Evolutionary conservation across 768 basidiomycete species (phyloP), one percentile per base, ranked within the genome.

Genomic region (Boletus edulis): DNA sequence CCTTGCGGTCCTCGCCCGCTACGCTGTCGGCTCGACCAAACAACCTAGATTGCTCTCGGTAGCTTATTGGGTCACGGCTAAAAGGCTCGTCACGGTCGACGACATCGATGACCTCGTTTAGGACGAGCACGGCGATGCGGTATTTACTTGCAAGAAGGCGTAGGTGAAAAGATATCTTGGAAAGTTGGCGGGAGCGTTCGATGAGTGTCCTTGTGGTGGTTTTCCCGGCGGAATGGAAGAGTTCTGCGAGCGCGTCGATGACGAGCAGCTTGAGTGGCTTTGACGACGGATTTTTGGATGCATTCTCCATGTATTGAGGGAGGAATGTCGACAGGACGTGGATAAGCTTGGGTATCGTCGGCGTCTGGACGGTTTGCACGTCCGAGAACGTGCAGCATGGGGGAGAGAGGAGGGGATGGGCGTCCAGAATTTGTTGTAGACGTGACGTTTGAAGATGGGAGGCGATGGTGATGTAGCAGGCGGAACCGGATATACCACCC

Each of bases 91-190:
- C 63, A 12, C 69, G 72, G 37, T 82, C 71, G 56, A 92, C 86
- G n/a, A 82, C 84, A 66, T 95, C 93, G 15, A 83, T 78, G 6
- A 95, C 94, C 70, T 95, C 92, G 72, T 98, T 98, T 49, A 98
- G 73, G 46, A 97, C 84, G 22, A 98, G 71, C 20, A 98, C 75
- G 0, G 91, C 91, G 22, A 95, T 67, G 31, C 76, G 73, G 63
- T 89, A 75, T 51, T 73, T 75, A 60, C 72, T 74, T 0, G 91
- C 92, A 22, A 98, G 75, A 7, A 71, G 60, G 69, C 95, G 94
- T 5, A 98, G 80, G 39, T 81, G 73, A 17, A 78, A 73, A 0
- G 91, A 85, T 38, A 96, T 80, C 49, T 82, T 75, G 7, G 79
- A 75, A 29, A 98, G 76, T 57, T 82, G 79, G 58, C 81, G 81